These are phyloP conservation scores for Xylariaceae sp. DNA, from an alignment of 2,329 filamentous ascomycete species.

Conservation along the genomic window DNA sequence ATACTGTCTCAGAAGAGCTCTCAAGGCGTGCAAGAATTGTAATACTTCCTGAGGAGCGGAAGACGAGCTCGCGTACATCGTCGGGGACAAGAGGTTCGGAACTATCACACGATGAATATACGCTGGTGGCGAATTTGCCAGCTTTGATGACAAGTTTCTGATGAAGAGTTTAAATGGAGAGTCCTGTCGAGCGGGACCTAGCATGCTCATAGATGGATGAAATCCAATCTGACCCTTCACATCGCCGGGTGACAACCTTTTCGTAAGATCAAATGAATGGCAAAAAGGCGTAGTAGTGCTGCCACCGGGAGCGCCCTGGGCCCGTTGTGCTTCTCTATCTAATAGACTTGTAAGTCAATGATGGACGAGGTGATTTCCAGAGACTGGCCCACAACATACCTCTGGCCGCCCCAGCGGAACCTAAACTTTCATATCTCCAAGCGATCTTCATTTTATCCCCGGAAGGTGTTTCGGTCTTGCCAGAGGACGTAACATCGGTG, in stretches of 20 bases:
- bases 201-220: slow-evolving; percentile 38
- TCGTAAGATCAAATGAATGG: slow-evolving; percentile 68
- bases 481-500: slow-evolving; percentile 37
- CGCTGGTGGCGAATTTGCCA: slow-evolving; percentile 54
- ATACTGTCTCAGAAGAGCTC: slow-evolving; percentile 68
- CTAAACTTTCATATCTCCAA: slow-evolving; percentile 89
- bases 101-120: slow-evolving; percentile 76
- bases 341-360: slow-evolving; percentile 13
- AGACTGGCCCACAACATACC: slow-evolving; percentile 46
- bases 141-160: slow-evolving; percentile 49
- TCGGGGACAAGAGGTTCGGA: slow-evolving; percentile 83
- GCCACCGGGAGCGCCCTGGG: slow-evolving; percentile 15
- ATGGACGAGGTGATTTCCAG: background rate
- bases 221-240: slow-evolving; percentile 52
- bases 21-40: slow-evolving; percentile 74
- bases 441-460: slow-evolving; percentile 96
- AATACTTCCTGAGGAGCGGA: slow-evolving; percentile 70
- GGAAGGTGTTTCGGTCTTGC: slow-evolving; percentile 38
- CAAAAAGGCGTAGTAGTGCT: slow-evolving; percentile 51
- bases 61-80: slow-evolving; percentile 67
- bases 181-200: slow-evolving; percentile 22
- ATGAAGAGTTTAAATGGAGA: slow-evolving; percentile 65
- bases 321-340: slow-evolving; percentile 30
- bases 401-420: slow-evolving; percentile 63
- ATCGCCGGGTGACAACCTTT: slow-evolving; percentile 51